Evolutionary conservation across 768 basidiomycete genomes (phyloP), one percentile per base, ranked within the genome.

Genomic region (Lentinula boryana): DNA sequence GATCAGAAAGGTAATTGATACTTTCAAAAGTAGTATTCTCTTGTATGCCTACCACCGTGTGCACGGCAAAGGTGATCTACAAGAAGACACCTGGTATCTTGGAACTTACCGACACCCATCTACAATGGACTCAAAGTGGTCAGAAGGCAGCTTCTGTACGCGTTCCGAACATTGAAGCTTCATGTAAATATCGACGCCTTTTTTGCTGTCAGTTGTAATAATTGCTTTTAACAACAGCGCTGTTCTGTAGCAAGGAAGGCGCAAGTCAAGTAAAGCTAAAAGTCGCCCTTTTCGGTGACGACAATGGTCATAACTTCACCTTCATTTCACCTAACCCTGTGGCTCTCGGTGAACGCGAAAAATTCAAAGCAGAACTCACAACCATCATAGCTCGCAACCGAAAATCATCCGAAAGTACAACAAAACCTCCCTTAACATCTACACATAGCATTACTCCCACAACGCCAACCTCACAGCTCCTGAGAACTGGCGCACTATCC

Each of bases 221-320:
- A 63, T 51, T 56, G 44, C 60, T 56, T 64, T 57, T 54, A 54
- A 58, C 56, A 51, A 63, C 69, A 91, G 91, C 90, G 16, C 79
- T 95, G 38, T 93, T 93, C 69, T 92, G 88, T 67, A 92, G 90
- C 70, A 94, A 94, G 67, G 87, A 89, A 67, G 88, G 88, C 58
- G 86, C 90, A 5, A 74, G 89, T 0, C 89, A 93, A 70, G 89
- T 91, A 66, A 80, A 85, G 52, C 77, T 94, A 52, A 93, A 93
- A 68, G 74, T 95, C 36, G 85, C 83, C 1, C 77, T 93, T 35
- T 72, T 84, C 56, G 79, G 77, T 52, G 85, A 91, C 69, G 88
- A 89, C 60, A 79, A 79, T 12, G 89, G 88, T 7, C 88, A 91
- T 76, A 90, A 86, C 67, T 95, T 95, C 71, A 88, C 88, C 1